Evolutionary conservation across 768 basidiomycete species (phyloP).

Genomic region (Boletus tomentosulus): DNA sequence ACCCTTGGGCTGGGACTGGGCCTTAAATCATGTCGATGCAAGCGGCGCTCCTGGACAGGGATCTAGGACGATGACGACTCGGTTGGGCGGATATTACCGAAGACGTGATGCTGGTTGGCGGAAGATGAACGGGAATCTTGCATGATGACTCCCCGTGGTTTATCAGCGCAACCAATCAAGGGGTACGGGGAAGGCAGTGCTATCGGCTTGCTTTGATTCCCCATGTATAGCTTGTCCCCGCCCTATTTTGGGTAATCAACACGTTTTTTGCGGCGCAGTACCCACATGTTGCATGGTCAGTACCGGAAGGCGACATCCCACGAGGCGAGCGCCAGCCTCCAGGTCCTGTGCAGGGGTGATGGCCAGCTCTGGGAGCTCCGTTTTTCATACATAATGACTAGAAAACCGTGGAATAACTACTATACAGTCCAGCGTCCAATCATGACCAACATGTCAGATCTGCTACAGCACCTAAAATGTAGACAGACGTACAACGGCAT

Average conservation of each 20-base stretch:
- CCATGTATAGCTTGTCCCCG: conserved; percentile 11
- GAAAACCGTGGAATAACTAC: conserved; percentile 24
- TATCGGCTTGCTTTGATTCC: conserved; percentile 17
- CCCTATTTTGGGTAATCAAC: conserved; percentile 28
- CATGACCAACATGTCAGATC: conserved; percentile 15
- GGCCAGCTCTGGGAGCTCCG: conserved; percentile 19
- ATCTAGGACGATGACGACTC: conserved; percentile 22
- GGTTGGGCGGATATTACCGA: conserved; percentile 34
- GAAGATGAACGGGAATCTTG: conserved; percentile 33
- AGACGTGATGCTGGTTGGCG: conserved; percentile 27
- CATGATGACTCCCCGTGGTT: conserved; percentile 29
- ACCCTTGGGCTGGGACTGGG: neutral
- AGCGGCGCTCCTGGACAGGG: conserved; percentile 20
- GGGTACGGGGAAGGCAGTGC: conserved; percentile 30
- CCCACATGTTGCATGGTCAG: conserved; percentile 24
- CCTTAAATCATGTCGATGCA: conserved; percentile 27
- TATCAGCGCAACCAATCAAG: conserved; percentile 33
- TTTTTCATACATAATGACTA: conserved; percentile 30
- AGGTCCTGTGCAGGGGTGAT: conserved; percentile 21
- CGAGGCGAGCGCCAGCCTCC: conserved; percentile 27
- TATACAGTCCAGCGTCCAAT: conserved; percentile 16
- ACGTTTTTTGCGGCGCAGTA: conserved; percentile 34
- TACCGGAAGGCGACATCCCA: conserved; percentile 21
- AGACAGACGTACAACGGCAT: conserved; percentile 22
- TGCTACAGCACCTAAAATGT: conserved; percentile 17